phyloP scores from a whole-genome alignment of 108 stramenopile genomes.

The Ochromonas danica region DNA sequence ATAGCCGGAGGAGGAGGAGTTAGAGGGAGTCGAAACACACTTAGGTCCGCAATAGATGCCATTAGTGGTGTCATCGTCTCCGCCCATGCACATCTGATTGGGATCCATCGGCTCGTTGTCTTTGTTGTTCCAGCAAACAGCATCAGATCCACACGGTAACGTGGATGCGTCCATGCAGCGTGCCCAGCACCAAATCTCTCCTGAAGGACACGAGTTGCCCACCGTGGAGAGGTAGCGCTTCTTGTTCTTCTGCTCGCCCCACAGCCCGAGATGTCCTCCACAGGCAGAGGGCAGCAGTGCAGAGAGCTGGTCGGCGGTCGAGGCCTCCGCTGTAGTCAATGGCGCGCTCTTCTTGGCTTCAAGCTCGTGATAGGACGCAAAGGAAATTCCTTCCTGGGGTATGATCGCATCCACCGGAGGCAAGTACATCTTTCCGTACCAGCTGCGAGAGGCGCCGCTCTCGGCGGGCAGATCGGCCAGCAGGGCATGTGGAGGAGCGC shows the following conservation, averaged over 20 bases:
- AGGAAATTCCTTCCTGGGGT: background rate
- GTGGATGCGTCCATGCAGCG: constrained; percentile 3
- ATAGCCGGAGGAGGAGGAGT: constrained; percentile 2
- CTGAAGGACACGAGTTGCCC: background rate
- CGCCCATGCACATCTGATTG: background rate
- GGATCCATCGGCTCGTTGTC: background rate
- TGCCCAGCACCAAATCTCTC: constrained; percentile 27
- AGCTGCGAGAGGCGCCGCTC: background rate
- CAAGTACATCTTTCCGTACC: constrained; percentile 38
- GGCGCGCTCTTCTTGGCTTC: background rate
- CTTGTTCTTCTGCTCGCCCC: background rate
- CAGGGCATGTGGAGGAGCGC: constrained; percentile 22
- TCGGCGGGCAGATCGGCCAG: background rate
- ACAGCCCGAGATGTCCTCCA: background rate
- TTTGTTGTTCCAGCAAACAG: constrained; percentile 10
- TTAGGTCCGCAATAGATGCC: background rate
- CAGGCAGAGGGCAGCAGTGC: constrained; percentile 10
- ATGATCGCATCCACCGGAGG: constrained; percentile 32
- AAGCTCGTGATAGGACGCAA: background rate
- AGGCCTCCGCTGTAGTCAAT: background rate
- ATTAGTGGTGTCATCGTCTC: background rate
- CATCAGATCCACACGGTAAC: constrained; percentile 13
- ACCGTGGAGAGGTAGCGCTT: background rate
- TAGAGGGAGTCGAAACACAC: background rate
- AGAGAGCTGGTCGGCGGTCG: background rate